A percentile compares a stretch with the other conserved stretches of the same genome.
Evolutionary conservation across 441 rosid genomes (phyloP).

Genomic region (Breynia disticha): DNA sequence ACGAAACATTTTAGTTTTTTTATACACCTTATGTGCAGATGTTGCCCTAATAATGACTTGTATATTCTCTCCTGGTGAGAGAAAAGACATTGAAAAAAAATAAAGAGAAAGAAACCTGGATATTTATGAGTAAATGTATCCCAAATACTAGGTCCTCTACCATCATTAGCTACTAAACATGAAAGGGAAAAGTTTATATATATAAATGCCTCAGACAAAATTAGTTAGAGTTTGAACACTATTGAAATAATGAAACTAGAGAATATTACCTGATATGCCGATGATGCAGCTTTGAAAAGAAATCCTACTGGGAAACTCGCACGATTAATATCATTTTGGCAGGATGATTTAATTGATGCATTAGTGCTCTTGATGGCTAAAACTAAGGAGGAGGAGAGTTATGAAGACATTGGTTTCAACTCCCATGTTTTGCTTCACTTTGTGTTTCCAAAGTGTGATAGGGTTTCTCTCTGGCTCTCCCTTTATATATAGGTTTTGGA

Average conservation of each 20-base stretch:
- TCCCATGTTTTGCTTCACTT: too few species aligned
- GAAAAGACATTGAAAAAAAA: too few species aligned
- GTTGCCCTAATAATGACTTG: too few species aligned
- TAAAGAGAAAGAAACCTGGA: conserved; percentile 31
- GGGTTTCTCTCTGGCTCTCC: too few species aligned
- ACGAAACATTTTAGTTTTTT: too few species aligned
- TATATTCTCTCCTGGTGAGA: too few species aligned
- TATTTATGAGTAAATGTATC: conserved; percentile 32
- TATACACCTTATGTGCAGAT: too few species aligned
- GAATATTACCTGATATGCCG: conserved; percentile 67
- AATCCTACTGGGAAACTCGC: conserved; percentile 65
- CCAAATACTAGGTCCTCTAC: conserved; percentile 56
- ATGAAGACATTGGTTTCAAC: too few species aligned
- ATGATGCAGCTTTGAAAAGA: conserved; percentile 78
- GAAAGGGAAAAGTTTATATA: background rate
- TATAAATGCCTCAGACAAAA: too few species aligned
- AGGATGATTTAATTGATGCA: background rate
- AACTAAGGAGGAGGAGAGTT: conserved; percentile 3
- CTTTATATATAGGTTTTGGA: too few species aligned
- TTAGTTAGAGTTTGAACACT: too few species aligned
- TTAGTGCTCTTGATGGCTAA: background rate
- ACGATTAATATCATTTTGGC: conserved; percentile 19
- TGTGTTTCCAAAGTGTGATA: too few species aligned
- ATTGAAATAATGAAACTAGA: background rate
- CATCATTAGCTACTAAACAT: conserved; percentile 28